A percentile compares a stretch with the other conserved stretches of the same genome.
phyloP scores from a whole-genome alignment of 75 land plant species.

The Chamaecyparis obtusa region DNA sequence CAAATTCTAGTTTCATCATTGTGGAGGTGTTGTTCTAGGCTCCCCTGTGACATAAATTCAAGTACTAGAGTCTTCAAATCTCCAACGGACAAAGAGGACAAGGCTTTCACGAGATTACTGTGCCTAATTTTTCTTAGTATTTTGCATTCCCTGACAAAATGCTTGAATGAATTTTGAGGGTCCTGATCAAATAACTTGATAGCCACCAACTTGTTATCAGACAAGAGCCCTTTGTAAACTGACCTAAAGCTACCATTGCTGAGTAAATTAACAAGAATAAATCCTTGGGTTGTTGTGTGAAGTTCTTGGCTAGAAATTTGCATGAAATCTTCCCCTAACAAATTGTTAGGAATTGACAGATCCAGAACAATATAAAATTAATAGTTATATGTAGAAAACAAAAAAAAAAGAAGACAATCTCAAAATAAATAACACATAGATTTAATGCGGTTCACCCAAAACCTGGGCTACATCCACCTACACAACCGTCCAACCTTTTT shows the following conservation, averaged over 20 bases:
- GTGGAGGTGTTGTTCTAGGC: slow-evolving; percentile 41
- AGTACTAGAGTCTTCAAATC: slow-evolving; percentile 58
- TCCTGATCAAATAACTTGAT: slow-evolving; percentile 35
- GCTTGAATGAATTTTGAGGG: neutral
- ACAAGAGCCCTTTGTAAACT: slow-evolving; percentile 31
- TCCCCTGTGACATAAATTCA: slow-evolving; percentile 68
- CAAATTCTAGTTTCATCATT: neutral
- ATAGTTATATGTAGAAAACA: too few relatives aligned
- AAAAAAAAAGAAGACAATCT: too few relatives aligned
- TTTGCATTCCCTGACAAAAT: slow-evolving; percentile 56
- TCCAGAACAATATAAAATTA: too few relatives aligned
- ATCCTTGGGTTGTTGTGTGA: slow-evolving; percentile 10
- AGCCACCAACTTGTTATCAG: slow-evolving; percentile 28
- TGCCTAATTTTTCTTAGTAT: slow-evolving; percentile 57
- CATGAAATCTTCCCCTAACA: neutral
- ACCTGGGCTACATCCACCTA: too few relatives aligned
- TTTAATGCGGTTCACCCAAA: too few relatives aligned
- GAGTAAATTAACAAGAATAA: slow-evolving; percentile 34
- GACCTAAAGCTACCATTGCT: slow-evolving; percentile 49
- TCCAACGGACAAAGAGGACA: slow-evolving; percentile 37
- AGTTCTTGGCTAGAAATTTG: neutral
- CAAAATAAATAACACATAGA: too few relatives aligned
- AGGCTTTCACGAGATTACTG: slow-evolving; percentile 61
- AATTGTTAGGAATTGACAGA: too few relatives aligned
- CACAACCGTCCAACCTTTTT: too few relatives aligned